These are phyloP conservation scores for Musa acuminata DNA, from an alignment of 176 grass and related monocot genomes.

Conservation along the genomic window DNA sequence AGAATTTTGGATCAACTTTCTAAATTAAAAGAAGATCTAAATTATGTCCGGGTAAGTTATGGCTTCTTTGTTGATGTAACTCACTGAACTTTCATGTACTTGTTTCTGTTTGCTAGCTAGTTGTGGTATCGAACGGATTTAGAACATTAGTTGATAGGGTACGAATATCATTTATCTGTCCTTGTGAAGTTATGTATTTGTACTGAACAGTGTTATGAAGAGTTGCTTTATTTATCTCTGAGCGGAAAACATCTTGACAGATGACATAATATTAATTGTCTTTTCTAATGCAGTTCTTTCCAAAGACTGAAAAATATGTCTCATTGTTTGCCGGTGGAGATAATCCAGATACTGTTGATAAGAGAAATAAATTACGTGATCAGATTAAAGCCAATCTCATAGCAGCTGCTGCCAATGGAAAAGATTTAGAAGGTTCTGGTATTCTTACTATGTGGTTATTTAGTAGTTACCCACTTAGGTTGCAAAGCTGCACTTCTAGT, in stretches of 20 bases:
- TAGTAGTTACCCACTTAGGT: conserved; percentile 4
- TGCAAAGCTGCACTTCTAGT: background rate
- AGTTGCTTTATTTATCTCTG: background rate
- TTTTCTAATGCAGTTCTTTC: conserved; percentile 67
- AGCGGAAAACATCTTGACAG: background rate
- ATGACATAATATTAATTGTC: conserved; percentile 6
- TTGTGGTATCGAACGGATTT: background rate
- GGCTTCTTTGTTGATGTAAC: conserved; percentile 4
- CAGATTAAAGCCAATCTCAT: conserved; percentile 80
- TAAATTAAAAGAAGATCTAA: conserved; percentile 74
- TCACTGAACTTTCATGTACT: background rate
- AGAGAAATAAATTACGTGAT: conserved; percentile 67
- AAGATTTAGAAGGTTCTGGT: conserved; percentile 71
- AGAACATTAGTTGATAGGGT: background rate
- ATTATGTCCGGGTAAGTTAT: conserved; percentile 82
- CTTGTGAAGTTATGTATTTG: background rate
- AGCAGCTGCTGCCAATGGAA: conserved; percentile 69
- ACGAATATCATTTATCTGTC: background rate
- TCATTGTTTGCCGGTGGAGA: conserved; percentile 60
- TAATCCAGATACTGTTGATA: conserved; percentile 41
- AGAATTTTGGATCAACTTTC: conserved; percentile 39
- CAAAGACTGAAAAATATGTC: conserved; percentile 84
- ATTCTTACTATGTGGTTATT: conserved; percentile 14
- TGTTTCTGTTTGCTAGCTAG: conserved; percentile 11
- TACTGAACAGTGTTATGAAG: background rate